phyloP scores from a whole-genome alignment of 768 basidiomycete species.

The Pluteus cervinus region DNA sequence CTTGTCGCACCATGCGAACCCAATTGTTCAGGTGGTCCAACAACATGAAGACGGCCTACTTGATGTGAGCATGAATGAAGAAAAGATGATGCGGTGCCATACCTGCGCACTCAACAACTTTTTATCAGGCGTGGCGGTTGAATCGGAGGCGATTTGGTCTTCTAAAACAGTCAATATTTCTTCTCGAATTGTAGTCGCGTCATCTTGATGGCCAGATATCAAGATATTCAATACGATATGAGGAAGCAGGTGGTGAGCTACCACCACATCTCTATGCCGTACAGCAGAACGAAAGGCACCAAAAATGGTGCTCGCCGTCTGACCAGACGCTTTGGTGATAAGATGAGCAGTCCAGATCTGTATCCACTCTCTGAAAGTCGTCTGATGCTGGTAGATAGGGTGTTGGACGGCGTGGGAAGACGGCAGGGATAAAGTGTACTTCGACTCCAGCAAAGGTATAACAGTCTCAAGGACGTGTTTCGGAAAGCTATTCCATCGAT shows the following conservation, averaged over 20 bases:
- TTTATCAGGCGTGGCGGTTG: conserved; percentile 64
- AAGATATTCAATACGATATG: conserved; percentile 87
- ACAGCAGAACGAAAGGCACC: conserved; percentile 72
- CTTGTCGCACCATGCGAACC: conserved; percentile 71
- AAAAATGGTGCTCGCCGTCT: conserved; percentile 65
- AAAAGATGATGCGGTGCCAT: conserved; percentile 2
- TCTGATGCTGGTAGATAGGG: conserved; percentile 72
- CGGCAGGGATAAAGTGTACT: conserved; percentile 49
- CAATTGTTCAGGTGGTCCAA: conserved; percentile 94
- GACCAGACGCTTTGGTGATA: conserved; percentile 57
- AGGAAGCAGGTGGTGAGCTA: conserved; percentile 88
- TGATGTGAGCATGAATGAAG: conserved; percentile 2
- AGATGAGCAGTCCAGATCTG: conserved; percentile 84
- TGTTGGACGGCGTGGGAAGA: conserved; percentile 35
- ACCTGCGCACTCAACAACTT: conserved; percentile 94
- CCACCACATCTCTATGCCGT: conserved; percentile 84
- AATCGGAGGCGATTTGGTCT: conserved; percentile 72
- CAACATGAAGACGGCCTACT: conserved; percentile 85
- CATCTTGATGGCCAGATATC: conserved; percentile 62
- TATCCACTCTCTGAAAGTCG: conserved; percentile 95
- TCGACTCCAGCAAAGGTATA: conserved; percentile 72
- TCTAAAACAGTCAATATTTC: conserved; percentile 81
- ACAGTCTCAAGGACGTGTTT: conserved; percentile 83
- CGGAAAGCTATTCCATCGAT: conserved; percentile 74
- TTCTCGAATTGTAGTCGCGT: conserved; percentile 55